Evolutionary conservation across 2,329 filamentous ascomycete genomes (phyloP), one percentile per base, ranked within the genome.

Genomic region (Neonectria hederae): DNA sequence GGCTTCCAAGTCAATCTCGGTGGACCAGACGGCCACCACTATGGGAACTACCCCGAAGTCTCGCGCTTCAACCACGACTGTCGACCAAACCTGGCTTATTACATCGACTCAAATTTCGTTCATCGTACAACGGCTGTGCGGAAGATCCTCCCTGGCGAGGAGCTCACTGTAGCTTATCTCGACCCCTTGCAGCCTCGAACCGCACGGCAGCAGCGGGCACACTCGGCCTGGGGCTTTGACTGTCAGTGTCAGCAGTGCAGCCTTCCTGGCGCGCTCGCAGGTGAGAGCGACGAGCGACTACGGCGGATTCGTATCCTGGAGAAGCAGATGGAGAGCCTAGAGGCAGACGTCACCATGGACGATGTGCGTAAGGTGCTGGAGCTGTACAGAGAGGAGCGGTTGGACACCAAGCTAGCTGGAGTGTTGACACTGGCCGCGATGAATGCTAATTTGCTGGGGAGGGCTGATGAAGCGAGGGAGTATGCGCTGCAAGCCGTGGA

Each of bases 31-130:
- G 40, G 48, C 35, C 22, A 30, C 14, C 59, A 62, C 21, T 30
- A 30, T 2, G 52, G 49, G 8, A 49, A 28, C n/a, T 62, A 56
- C 45, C 59, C 59, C 1, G 45, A 51, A 24, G 21, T 45, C 11
- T 51, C 59, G 8, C 52, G 59, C 5, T 6, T 55, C 24, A 62
- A 62, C 53, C 59, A 62, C 52, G 59, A 62, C 24, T 62, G 59
- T 10, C 52, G 59, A 7, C 59, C 59, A 7, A 62, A 62, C 26
- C 21, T 62, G 10, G 59, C 17, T n/a, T 62, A 62, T 30, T 43
- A 55, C n/a, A 56, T 56, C 35, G 59, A 54, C 59, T 8, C 19
- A 8, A n/a, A 32, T 53, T 54, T 62, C 21, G 51, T 55, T 1
- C 32, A 55, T 19, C 53, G 46, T 45, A 42, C 19, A 2, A n/a